Evolutionary conservation across 78 protist species (phyloP).

Genomic region (Chrysochromulina tobinii): DNA sequence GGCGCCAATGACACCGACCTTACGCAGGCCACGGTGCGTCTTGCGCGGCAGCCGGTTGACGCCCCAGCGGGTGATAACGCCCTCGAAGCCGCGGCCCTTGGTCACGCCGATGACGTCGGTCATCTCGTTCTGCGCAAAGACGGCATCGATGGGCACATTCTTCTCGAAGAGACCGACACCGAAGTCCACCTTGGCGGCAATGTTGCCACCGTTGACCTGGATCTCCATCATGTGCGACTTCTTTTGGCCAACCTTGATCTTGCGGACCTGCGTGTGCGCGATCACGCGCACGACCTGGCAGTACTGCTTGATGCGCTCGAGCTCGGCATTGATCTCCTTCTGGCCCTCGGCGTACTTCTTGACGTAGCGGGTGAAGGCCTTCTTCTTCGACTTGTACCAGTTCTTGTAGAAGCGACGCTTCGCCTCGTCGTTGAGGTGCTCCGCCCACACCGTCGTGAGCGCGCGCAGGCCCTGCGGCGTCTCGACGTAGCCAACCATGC

Average conservation of each 20-base stretch:
- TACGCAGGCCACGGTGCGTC: constrained; percentile 99
- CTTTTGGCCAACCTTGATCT: constrained; percentile 89
- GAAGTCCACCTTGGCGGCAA: constrained; percentile 94
- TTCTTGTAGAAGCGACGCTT: constrained; percentile 96
- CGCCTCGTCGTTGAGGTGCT: constrained; percentile 83
- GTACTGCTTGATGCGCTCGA: constrained; percentile 92
- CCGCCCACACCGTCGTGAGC: constrained; percentile 98
- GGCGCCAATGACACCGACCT: constrained; percentile 99
- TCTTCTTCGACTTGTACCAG: constrained; percentile 94
- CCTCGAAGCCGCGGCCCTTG: constrained; percentile 98
- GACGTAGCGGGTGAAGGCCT: constrained; percentile 96
- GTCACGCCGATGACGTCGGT: constrained; percentile 97
- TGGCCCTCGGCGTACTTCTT: constrained; percentile 69
- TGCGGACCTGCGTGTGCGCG: constrained; percentile 97
- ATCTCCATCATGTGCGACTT: constrained; percentile 99
- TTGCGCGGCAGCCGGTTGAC: constrained; percentile 96
- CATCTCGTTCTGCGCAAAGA: constrained; percentile 88
- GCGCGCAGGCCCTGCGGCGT: constrained; percentile 96
- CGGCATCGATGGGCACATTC: constrained; percentile 83
- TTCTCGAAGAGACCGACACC: constrained; percentile 92
- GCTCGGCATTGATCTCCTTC: constrained; percentile 66
- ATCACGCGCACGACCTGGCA: constrained; percentile 97
- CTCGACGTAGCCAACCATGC: constrained; percentile 98
- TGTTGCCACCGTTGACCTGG: constrained; percentile 99
- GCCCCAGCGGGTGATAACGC: constrained; percentile 98